Evolutionary conservation across 805 yeast species (phyloP).

Genomic region (Sungouiozyma ichnusensis): DNA sequence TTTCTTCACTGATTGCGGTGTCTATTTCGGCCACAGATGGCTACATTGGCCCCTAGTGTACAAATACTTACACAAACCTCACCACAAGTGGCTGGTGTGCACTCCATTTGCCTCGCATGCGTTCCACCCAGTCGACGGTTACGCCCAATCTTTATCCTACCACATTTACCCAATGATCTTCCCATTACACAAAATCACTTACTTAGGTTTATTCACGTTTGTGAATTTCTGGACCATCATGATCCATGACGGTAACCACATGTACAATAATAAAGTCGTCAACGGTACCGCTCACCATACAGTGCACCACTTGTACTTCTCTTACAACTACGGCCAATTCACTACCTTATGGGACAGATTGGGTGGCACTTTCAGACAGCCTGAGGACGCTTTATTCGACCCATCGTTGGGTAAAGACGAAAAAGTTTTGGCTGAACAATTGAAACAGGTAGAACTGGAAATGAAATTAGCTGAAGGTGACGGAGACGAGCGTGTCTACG

Average conservation of each 20-base stretch:
- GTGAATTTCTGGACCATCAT: slow-evolving; percentile 97
- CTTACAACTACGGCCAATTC: slow-evolving; percentile 96
- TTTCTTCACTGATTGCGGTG: slow-evolving; percentile 88
- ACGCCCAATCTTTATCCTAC: slow-evolving; percentile 84
- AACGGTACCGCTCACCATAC: slow-evolving; percentile 99
- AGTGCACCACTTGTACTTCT: slow-evolving; percentile 91
- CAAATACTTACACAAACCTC: slow-evolving; percentile 87
- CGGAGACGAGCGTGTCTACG: slow-evolving; percentile 65
- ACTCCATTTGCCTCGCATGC: slow-evolving; percentile 98
- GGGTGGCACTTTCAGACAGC: slow-evolving; percentile 87
- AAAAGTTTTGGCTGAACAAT: slow-evolving; percentile 60
- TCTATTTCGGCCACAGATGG: slow-evolving; percentile 84
- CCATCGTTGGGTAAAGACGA: slow-evolving; percentile 45
- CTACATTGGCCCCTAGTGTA: slow-evolving; percentile 88
- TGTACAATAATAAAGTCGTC: slow-evolving; percentile 85
- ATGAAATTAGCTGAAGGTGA: slow-evolving; percentile 74
- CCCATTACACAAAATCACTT: slow-evolving; percentile 84
- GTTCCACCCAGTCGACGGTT: slow-evolving; percentile 97
- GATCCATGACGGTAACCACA: slow-evolving; percentile 96
- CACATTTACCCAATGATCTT: slow-evolving; percentile 84
- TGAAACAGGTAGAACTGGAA: slow-evolving; percentile 64
- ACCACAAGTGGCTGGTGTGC: slow-evolving; percentile 98
- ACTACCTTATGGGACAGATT: slow-evolving; percentile 97
- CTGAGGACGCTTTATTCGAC: slow-evolving; percentile 78
- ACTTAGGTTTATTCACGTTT: slow-evolving; percentile 72